These are phyloP conservation scores for Ophidiomyces ophidiicola DNA, from an alignment of 2,329 filamentous ascomycete genomes.

Conservation along the genomic window DNA sequence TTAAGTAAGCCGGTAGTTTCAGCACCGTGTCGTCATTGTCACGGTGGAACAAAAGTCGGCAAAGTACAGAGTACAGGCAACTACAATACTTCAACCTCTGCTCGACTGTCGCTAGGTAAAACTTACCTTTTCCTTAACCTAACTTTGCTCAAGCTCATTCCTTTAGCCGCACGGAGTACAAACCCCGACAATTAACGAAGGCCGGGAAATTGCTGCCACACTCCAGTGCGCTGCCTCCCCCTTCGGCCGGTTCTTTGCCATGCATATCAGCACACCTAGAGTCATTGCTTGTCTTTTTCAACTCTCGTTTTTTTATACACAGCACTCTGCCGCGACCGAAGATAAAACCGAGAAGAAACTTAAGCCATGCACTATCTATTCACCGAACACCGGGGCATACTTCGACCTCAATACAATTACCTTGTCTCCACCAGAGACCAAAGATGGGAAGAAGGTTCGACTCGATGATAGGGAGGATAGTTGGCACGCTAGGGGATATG, in stretches of 20 bases:
- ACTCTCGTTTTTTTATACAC: constrained; percentile 25
- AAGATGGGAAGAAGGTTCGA: constrained; percentile 30
- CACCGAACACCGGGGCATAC: constrained; percentile 48
- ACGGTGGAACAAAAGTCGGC: too few species aligned
- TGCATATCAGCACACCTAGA: constrained; percentile 25
- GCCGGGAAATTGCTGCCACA: too few species aligned
- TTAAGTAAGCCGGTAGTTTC: too few species aligned
- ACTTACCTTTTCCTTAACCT: too few species aligned
- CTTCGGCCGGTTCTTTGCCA: constrained; percentile 15
- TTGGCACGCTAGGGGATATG: constrained; percentile 39
- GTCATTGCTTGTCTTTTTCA: constrained; percentile 22
- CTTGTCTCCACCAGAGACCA: constrained; percentile 36
- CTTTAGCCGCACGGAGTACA: too few species aligned
- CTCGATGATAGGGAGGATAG: constrained; percentile 33
- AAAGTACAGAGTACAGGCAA: too few species aligned
- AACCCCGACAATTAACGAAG: too few species aligned
- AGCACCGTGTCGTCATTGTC: too few species aligned
- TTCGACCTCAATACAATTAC: constrained; percentile 51
- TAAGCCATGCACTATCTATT: constrained; percentile 50
- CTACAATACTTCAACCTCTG: too few species aligned
- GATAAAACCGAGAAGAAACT: constrained; percentile 30
- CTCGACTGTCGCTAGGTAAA: too few species aligned
- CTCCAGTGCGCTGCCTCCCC: neutral
- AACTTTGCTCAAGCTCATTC: too few species aligned
- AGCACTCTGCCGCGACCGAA: constrained; percentile 27